Percentiles rank a stretch among this genome's conserved stretches.
Evolutionary conservation across 257 asterid genomes (phyloP).

Genomic region (Nicotiana benthamiana): DNA sequence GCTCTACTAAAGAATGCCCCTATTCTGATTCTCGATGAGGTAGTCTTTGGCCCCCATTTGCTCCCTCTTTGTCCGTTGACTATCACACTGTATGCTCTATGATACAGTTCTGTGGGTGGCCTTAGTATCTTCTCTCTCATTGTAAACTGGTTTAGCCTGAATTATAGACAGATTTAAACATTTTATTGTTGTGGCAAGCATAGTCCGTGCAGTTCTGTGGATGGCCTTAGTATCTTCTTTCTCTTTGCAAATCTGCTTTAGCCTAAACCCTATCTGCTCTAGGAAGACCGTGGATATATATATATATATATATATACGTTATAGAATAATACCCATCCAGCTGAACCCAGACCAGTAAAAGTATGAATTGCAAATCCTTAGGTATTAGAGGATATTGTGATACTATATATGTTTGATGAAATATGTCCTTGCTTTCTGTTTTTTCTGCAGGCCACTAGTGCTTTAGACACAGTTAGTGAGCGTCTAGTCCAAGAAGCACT

Average conservation of each 20-base stretch:
- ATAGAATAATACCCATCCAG: not conserved
- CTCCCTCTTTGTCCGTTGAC: not conserved
- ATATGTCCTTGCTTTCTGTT: not conserved
- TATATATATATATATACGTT: not conserved
- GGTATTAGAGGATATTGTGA: not conserved
- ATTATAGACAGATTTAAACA: not conserved
- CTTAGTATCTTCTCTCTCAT: not conserved
- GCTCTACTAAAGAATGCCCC: slow-evolving; percentile 98
- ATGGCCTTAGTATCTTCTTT: too few species aligned
- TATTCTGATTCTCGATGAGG: slow-evolving; percentile 92
- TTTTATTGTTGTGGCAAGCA: too few species aligned
- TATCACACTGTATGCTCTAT: not conserved
- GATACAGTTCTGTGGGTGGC: not conserved
- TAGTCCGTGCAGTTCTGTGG: not conserved
- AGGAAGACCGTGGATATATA: not conserved
- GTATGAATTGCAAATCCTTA: not conserved
- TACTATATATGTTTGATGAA: slow-evolving; percentile 4
- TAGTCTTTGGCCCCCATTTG: slow-evolving; percentile 11
- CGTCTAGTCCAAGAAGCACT: slow-evolving; percentile 88
- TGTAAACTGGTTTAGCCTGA: not conserved
- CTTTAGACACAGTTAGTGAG: slow-evolving; percentile 86
- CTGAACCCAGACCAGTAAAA: not conserved
- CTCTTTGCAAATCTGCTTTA: too few species aligned
- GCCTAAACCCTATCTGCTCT: not conserved
- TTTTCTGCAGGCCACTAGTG: slow-evolving; percentile 80